Evolutionary conservation across 2,329 filamentous ascomycete species (phyloP).

Genomic region (Aspergillus unguis): DNA sequence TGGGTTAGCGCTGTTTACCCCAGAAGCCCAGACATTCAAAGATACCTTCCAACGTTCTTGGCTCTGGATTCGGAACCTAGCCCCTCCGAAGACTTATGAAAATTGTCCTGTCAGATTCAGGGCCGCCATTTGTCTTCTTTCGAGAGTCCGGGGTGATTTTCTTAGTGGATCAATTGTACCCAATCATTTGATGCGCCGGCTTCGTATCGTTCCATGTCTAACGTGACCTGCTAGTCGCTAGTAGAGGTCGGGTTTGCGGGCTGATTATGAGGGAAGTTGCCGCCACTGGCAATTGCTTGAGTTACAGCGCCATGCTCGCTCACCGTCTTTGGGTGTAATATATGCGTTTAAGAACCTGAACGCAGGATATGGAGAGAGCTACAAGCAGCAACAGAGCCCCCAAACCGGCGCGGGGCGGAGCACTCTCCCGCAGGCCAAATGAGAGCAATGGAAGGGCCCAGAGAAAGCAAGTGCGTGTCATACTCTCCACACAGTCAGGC

Average conservation of each 20-base stretch:
- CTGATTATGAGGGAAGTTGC: neutral
- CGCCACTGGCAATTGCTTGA: neutral
- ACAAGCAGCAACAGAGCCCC: neutral
- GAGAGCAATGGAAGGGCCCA: neutral
- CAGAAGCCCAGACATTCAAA: too few species aligned
- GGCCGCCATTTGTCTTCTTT: neutral
- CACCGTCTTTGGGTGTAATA: neutral
- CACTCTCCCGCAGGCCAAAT: too few species aligned
- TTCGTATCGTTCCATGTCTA: neutral
- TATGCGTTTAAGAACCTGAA: neutral
- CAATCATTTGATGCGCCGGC: neutral
- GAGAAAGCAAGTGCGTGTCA: slow-evolving; percentile 3
- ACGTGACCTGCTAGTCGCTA: neutral
- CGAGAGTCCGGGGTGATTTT: neutral
- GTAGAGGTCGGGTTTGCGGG: too few species aligned
- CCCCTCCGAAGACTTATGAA: too few species aligned
- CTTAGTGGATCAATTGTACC: neutral
- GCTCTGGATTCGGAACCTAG: too few species aligned
- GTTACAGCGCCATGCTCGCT: neutral
- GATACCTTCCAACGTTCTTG: too few species aligned
- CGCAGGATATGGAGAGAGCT: slow-evolving; percentile 1
- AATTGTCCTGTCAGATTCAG: neutral
- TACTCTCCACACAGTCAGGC: neutral
- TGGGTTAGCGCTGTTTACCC: too few species aligned
- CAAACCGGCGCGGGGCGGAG: too few species aligned